phyloP scores from a whole-genome alignment of 2,329 filamentous ascomycete species.

The Triangularia setosa region DNA sequence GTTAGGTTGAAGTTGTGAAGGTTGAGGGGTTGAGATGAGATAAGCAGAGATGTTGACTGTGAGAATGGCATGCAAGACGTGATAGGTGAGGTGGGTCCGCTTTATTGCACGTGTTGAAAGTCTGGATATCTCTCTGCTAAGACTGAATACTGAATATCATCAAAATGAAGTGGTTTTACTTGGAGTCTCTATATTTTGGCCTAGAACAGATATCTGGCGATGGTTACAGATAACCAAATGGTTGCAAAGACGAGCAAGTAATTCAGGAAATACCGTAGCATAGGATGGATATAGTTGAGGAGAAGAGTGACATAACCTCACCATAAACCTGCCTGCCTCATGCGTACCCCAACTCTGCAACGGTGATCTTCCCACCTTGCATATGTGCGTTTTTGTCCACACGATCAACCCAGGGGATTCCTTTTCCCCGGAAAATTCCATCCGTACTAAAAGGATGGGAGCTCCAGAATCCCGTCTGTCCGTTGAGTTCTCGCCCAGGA shows the following conservation, averaged over 20 bases:
- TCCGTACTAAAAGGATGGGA: not conserved
- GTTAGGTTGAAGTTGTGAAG: not conserved
- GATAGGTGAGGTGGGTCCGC: not conserved
- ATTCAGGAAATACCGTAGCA: not conserved
- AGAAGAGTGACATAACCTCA: not conserved
- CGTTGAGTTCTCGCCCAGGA: not conserved
- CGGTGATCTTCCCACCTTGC: not conserved
- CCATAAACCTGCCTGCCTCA: not conserved
- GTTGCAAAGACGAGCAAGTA: not conserved
- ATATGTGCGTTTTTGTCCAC: not conserved
- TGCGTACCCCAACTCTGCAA: not conserved
- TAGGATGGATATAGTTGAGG: no score
- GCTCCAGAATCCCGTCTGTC: not conserved
- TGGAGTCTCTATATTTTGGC: no score
- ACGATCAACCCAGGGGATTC: not conserved
- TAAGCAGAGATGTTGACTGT: not conserved
- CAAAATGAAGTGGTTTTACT: no score
- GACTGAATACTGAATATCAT: no score
- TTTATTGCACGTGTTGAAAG: not conserved
- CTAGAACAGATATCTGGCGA: no score
- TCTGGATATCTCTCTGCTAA: not conserved
- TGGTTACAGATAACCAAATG: not conserved
- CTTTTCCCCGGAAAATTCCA: not conserved
- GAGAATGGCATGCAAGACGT: not conserved
- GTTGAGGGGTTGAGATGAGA: not conserved